Conservation (phyloP, 441 rosid species). For the Viola pubescens region DNA sequence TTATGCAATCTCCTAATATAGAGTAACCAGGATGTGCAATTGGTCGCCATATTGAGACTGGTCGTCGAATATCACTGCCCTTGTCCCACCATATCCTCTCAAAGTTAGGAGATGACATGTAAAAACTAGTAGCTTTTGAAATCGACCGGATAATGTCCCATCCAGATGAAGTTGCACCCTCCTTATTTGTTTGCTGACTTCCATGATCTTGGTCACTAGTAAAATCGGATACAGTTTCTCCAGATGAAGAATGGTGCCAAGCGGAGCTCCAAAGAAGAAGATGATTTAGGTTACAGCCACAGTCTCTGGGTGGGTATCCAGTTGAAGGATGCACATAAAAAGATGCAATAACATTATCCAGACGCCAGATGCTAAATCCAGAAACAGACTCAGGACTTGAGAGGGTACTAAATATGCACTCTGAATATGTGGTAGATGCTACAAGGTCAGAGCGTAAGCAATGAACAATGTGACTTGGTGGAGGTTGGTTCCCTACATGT, state of each 20-base stretch:
- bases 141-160: slow-evolving; percentile 84
- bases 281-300: slow-evolving; percentile 61
- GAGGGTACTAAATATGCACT: slow-evolving; percentile 60
- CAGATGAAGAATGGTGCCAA: slow-evolving; percentile 37
- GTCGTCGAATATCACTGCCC: slow-evolving; percentile 81
- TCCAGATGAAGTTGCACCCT: slow-evolving; percentile 59
- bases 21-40: slow-evolving; percentile 68
- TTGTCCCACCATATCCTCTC: slow-evolving; percentile 99
- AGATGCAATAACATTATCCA: slow-evolving; percentile 88
- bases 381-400: slow-evolving; percentile 42
- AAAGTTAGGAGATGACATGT: slow-evolving; percentile 77
- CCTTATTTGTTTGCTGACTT: slow-evolving; percentile 37
- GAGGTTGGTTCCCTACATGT: slow-evolving; percentile 71
- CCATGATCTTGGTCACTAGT: slow-evolving; percentile 27
- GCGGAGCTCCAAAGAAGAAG: slow-evolving; percentile 72
- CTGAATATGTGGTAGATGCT: slow-evolving; percentile 78
- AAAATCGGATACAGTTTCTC: slow-evolving; percentile 32
- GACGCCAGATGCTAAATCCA: slow-evolving; percentile 97
- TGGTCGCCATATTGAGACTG: slow-evolving; percentile 98
- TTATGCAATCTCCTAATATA: slow-evolving; percentile 84
- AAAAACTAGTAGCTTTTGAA: slow-evolving; percentile 59
- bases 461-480: slow-evolving; percentile 75
- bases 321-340: slow-evolving; percentile 79
- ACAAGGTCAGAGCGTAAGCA: slow-evolving; percentile 96
- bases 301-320: slow-evolving; percentile 48